Base-by-base conservation (phyloP, 129 eudicot species). In the Rutidosis leptorrhynchoides region DNA sequence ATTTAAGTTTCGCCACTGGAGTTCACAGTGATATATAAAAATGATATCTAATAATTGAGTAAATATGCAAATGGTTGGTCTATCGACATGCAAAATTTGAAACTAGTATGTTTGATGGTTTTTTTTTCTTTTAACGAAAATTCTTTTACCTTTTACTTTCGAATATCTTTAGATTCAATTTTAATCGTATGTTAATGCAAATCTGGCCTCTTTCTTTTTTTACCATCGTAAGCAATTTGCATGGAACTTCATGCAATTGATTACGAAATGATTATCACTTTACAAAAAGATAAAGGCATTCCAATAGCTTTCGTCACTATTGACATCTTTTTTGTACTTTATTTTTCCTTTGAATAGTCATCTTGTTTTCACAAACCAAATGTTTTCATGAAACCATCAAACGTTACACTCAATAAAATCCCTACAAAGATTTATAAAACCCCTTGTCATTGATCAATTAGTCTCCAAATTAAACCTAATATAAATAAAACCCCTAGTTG, bases 231-330 rank as follows among this genome's bases (percentile, higher is more conserved):
- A 11, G 16, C 11, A 1, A 11, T 11, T 30, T 2, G 58, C 46
- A 54, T 11, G 65, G 24, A 54, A 35, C 54, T 6, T 63, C 73
- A 56, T 24, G 26, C 37, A 68, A 51, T 59, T 68, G 79, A 68
- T 75, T 75, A 68, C 49, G 64, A 68, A 75, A 75, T 75, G 79
- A 75, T 75, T 75, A 60, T 60, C 23, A 68, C 79, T 75, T 75
- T 75, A 67, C 33, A 16, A 51, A 75, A 75, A 75, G 79, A 37
- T 67, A 74, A 75, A 75, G 74, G 57, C 54, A 60, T 68, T 68
- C 69, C 52, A 68, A 60, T 60, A 60, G 64, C 79, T 75, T 68
- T 75, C 35, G 63, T 67, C 17, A 16, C 32, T 40, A 15, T n/a
- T 7, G 61, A 52, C 58, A 7, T 67, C 73, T 48, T 66, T 62